Percentiles rank a stretch among this genome's conserved stretches.
Conservation (phyloP, 208 protist species). For the Leishmania martiniquensis region DNA sequence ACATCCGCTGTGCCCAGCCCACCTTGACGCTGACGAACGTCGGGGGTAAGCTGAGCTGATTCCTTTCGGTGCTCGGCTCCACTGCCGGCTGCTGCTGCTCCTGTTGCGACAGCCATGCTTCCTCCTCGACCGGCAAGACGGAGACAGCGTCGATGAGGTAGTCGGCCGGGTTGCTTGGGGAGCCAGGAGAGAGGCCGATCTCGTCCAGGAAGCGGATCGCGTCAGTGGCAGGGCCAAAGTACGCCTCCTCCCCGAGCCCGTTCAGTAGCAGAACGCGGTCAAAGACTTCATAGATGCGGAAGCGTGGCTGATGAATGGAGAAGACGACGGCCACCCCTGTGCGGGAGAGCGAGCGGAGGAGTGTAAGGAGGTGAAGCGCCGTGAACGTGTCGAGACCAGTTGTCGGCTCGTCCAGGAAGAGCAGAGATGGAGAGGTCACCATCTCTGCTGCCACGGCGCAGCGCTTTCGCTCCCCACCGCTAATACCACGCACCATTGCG, state of each 20-base stretch:
- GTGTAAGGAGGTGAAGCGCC: conserved; percentile 57
- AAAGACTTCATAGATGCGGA: conserved; percentile 61
- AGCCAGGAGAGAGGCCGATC: conserved; percentile 43
- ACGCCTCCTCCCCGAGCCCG: conserved; percentile 74
- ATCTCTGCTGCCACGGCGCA: conserved; percentile 71
- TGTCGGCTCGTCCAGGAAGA: conserved; percentile 84
- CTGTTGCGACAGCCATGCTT: conserved; percentile 18
- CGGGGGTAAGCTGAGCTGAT: conserved; percentile 12
- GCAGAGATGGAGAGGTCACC: conserved; percentile 57
- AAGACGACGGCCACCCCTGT: conserved; percentile 60
- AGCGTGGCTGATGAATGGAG: conserved; percentile 81
- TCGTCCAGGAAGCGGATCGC: conserved; percentile 64
- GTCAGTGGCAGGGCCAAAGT: conserved; percentile 67
- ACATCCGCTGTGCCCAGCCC: conserved; percentile 5
- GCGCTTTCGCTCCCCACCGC: conserved; percentile 80
- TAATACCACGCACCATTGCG: conserved; percentile 57
- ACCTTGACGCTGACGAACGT: not conserved
- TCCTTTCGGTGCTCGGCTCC: not conserved
- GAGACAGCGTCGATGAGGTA: conserved; percentile 75
- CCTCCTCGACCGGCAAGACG: conserved; percentile 27
- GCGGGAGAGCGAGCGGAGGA: conserved; percentile 49
- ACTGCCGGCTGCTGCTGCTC: not conserved
- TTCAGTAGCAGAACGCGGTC: conserved; percentile 86
- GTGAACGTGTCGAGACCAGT: conserved; percentile 89
- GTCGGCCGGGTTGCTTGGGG: conserved; percentile 83